phyloP scores from a whole-genome alignment of 192 early-diverging fungal genomes.

The Coemansia asiatica region DNA sequence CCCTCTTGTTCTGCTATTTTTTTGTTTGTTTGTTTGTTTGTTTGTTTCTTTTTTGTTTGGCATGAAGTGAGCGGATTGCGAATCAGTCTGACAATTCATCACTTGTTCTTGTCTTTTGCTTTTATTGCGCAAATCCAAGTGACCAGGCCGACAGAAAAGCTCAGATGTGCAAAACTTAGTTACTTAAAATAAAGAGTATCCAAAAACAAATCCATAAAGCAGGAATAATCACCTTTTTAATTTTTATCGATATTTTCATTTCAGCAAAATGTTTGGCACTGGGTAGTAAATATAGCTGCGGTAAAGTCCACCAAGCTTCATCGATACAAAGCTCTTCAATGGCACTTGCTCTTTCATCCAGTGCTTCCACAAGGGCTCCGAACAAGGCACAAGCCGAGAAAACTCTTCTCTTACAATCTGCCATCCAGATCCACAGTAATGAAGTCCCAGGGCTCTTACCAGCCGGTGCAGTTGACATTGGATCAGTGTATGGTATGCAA shows the following conservation, averaged over 20 bases:
- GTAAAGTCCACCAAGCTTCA: slow-evolving; percentile 61
- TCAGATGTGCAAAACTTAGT: too few relatives aligned
- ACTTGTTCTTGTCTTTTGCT: neutral
- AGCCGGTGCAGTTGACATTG: slow-evolving; percentile 54
- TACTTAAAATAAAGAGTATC: too few relatives aligned
- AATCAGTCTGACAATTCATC: neutral
- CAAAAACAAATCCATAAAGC: too few relatives aligned
- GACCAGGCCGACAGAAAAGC: neutral
- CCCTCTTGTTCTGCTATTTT: neutral
- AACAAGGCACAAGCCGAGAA: slow-evolving; percentile 24
- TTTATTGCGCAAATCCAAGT: neutral
- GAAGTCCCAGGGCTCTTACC: slow-evolving; percentile 38
- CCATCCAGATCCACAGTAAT: slow-evolving; percentile 51
- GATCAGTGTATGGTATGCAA: slow-evolving; percentile 58
- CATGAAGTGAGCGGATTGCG: neutral
- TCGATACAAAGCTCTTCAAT: slow-evolving; percentile 55
- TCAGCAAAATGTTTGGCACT: slow-evolving; percentile 22
- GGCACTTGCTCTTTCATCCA: slow-evolving; percentile 31
- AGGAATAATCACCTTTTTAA: too few relatives aligned
- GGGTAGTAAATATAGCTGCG: slow-evolving; percentile 40
- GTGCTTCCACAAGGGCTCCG: slow-evolving; percentile 29
- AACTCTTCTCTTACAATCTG: slow-evolving; percentile 39
- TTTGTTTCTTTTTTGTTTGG: neutral
- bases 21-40: neutral
- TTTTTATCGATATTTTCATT: neutral